These are phyloP conservation scores for Fusarium vanettenii DNA, from an alignment of 2,329 filamentous ascomycete species.

Conservation along the genomic window DNA sequence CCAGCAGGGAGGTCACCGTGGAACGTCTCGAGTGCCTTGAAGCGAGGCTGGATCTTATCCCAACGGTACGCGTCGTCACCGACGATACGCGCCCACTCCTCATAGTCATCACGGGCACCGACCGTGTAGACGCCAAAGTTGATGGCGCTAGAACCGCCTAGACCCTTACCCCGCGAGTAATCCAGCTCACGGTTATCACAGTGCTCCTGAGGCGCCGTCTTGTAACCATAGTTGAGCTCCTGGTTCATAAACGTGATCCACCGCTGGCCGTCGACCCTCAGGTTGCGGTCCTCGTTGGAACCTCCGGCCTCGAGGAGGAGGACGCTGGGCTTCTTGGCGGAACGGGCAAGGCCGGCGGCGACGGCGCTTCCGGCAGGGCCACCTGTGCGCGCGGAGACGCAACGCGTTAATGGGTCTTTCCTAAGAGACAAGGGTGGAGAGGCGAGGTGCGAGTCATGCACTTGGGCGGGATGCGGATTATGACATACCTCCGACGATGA, in stretches of 20 bases:
- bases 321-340: constrained; percentile 60
- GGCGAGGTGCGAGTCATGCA: neutral
- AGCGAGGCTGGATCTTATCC: constrained; percentile 62
- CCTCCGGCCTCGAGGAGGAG: constrained; percentile 72
- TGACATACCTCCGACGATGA: constrained; percentile 38
- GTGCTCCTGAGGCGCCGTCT: constrained; percentile 59
- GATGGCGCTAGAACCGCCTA: constrained; percentile 64
- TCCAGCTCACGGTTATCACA: constrained; percentile 57
- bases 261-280: constrained; percentile 65
- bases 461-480: neutral
- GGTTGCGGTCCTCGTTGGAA: constrained; percentile 57
- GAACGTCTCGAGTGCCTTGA: constrained; percentile 66
- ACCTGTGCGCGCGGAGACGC: constrained; percentile 2
- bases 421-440: neutral
- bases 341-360: constrained; percentile 62
- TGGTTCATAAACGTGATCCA: constrained; percentile 62
- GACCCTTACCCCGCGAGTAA: constrained; percentile 61
- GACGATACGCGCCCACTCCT: constrained; percentile 68
- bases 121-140: constrained; percentile 66
- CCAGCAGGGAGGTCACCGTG: constrained; percentile 53
- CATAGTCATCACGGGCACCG: constrained; percentile 70
- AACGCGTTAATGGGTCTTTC: neutral
- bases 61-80: constrained; percentile 68
- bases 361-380: constrained; percentile 71
- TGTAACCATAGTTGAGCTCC: constrained; percentile 65